A percentile compares a stretch with the other conserved stretches of the same genome.
Conservation (phyloP, 2,329 filamentous ascomycete genomes). For the Fusarium fujikuroi region DNA sequence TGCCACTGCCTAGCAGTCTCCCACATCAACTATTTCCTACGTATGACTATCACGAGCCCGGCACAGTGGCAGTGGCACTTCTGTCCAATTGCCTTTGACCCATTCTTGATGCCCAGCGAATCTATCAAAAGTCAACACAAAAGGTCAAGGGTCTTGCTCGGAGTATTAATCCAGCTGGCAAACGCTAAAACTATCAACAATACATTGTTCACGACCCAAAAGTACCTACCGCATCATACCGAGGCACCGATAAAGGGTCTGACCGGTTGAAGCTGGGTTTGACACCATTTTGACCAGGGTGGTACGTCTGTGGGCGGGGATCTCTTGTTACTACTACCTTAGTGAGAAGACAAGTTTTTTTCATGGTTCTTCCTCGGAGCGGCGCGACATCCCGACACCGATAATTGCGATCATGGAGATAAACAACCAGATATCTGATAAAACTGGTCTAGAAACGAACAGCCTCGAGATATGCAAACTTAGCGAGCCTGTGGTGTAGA, state of each 20-base stretch:
- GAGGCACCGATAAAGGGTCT: slow-evolving; percentile 9
- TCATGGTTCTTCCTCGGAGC: slow-evolving; percentile 15
- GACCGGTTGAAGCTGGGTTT: slow-evolving; percentile 13
- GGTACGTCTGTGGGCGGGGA: slow-evolving; percentile 9
- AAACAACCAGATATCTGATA: neutral
- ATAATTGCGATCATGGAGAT: slow-evolving; percentile 1
- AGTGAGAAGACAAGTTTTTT: slow-evolving; percentile 10
- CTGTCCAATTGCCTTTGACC: slow-evolving; percentile 12
- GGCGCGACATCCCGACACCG: slow-evolving; percentile 3
- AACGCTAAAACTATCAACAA: slow-evolving; percentile 11
- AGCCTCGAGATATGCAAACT: slow-evolving; percentile 18
- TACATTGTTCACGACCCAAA: neutral
- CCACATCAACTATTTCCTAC: slow-evolving; percentile 29
- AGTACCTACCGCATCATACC: neutral
- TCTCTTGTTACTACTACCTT: neutral
- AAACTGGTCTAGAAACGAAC: neutral
- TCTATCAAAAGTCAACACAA: neutral
- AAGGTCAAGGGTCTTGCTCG: slow-evolving; percentile 17
- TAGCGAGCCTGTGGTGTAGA: slow-evolving; percentile 40
- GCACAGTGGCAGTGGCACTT: slow-evolving; percentile 19
- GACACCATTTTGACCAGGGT: slow-evolving; percentile 21
- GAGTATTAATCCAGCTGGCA: slow-evolving; percentile 4
- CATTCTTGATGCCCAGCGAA: neutral
- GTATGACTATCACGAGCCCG: slow-evolving; percentile 15
- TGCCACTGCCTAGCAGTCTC: slow-evolving; percentile 27